A percentile compares a stretch with the other conserved stretches of the same genome.
Evolutionary conservation across 1,284 basidiomycete genomes (phyloP).

Genomic region (Leccinum olivaceoglutinosum): DNA sequence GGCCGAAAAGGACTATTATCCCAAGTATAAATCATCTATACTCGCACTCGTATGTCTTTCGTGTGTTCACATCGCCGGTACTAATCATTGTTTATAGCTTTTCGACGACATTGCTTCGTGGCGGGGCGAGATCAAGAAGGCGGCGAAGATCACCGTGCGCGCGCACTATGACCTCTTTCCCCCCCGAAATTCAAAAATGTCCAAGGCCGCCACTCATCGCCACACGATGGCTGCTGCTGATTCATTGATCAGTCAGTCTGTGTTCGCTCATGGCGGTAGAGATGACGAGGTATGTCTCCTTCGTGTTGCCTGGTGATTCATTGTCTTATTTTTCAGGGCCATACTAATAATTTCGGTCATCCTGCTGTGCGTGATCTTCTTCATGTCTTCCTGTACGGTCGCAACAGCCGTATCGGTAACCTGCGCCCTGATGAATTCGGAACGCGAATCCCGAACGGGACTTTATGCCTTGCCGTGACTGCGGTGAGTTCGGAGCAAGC

Average conservation of each 20-base stretch:
- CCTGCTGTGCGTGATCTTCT: neutral
- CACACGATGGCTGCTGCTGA: neutral
- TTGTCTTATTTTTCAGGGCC: neutral
- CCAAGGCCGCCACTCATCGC: neutral
- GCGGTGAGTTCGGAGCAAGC: neutral
- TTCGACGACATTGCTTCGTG: neutral
- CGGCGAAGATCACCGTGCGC: neutral
- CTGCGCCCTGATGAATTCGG: neutral
- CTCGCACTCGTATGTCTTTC: neutral
- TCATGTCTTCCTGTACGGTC: neutral
- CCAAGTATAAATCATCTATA: neutral
- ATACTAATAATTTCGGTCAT: neutral
- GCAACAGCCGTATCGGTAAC: neutral
- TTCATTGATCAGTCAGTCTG: neutral
- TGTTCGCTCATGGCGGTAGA: neutral
- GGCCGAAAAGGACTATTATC: neutral
- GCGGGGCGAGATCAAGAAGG: neutral
- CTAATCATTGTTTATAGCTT: neutral
- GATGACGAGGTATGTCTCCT: neutral
- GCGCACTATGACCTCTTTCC: neutral
- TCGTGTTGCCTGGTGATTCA: too few relatives aligned
- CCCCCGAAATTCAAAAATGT: neutral
- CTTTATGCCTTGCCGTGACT: neutral
- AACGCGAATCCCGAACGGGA: neutral
- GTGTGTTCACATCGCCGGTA: too few relatives aligned